A percentile compares a stretch with the other conserved stretches of the same genome.
These are phyloP conservation scores for Rosa chinensis DNA, from an alignment of 306 rosid genomes.

Conservation along the genomic window DNA sequence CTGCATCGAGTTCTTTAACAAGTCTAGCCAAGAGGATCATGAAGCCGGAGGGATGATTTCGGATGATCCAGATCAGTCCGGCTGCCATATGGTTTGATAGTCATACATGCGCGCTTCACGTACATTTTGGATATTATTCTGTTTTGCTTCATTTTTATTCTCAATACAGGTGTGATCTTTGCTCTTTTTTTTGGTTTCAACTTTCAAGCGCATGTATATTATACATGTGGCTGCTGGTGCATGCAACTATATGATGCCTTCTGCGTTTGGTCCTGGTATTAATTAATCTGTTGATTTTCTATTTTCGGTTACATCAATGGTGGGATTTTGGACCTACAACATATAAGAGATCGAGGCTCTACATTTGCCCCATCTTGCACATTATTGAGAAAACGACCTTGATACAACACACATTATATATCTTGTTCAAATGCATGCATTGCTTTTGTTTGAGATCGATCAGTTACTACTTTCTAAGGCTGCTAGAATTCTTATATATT, in stretches of 20 bases:
- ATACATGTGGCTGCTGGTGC: background rate
- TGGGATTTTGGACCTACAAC: background rate
- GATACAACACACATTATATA: background rate
- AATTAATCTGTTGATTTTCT: background rate
- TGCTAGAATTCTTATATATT: background rate
- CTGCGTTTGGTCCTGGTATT: background rate
- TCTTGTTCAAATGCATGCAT: background rate
- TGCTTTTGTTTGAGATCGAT: background rate
- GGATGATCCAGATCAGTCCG: conserved; percentile 39
- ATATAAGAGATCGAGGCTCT: background rate
- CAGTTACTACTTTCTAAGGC: background rate
- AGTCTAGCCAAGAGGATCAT: conserved; percentile 52
- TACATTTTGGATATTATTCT: background rate
- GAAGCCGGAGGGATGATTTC: conserved; percentile 13
- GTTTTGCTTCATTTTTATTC: background rate
- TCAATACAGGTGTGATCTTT: background rate
- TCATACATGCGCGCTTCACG: background rate
- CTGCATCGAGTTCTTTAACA: conserved; percentile 83
- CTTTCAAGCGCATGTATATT: background rate
- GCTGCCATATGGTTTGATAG: conserved; percentile 36
- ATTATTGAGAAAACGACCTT: background rate
- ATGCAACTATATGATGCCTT: background rate
- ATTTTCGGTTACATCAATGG: background rate
- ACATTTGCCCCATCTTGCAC: background rate
- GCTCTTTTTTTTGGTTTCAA: background rate